These are phyloP conservation scores for Besnoitia besnoiti DNA, from an alignment of 169 alveolate species.

Conservation along the genomic window DNA sequence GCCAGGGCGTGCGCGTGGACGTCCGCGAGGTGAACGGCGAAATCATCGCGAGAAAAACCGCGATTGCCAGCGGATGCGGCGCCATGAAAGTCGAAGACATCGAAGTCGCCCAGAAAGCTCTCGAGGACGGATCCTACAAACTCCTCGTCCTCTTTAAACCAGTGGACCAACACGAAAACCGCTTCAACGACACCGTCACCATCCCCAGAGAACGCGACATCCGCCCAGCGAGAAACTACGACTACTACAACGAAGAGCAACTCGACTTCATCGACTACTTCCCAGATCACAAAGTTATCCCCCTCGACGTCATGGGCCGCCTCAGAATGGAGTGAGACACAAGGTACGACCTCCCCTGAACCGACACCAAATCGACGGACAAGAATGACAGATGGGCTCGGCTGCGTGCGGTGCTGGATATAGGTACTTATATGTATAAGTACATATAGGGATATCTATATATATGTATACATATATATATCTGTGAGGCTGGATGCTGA, in stretches of 20 bases:
- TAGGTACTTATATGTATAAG: not conserved
- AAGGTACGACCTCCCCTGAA: no score
- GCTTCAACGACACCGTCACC: not conserved
- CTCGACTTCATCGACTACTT: slow-evolving; percentile 25
- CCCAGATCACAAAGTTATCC: not conserved
- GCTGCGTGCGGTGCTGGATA: not conserved
- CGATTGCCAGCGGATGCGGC: not conserved
- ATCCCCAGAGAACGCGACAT: slow-evolving; percentile 6
- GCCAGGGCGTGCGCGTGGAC: slow-evolving; percentile 39
- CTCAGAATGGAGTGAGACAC: not conserved
- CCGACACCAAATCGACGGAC: no score
- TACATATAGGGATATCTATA: not conserved
- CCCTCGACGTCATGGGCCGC: not conserved
- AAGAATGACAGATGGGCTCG: not conserved
- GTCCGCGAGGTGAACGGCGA: not conserved
- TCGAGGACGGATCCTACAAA: not conserved
- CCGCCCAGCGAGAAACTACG: slow-evolving; percentile 5
- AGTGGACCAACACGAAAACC: not conserved
- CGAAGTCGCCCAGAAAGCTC: not conserved
- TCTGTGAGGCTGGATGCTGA: no score
- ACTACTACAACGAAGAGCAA: slow-evolving; percentile 29
- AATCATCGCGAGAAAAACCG: not conserved
- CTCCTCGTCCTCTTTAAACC: not conserved
- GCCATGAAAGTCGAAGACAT: not conserved
- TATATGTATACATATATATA: not conserved